Base-by-base conservation (phyloP, 2,329 filamentous ascomycete genomes). In the Colletotrichum karsti region DNA sequence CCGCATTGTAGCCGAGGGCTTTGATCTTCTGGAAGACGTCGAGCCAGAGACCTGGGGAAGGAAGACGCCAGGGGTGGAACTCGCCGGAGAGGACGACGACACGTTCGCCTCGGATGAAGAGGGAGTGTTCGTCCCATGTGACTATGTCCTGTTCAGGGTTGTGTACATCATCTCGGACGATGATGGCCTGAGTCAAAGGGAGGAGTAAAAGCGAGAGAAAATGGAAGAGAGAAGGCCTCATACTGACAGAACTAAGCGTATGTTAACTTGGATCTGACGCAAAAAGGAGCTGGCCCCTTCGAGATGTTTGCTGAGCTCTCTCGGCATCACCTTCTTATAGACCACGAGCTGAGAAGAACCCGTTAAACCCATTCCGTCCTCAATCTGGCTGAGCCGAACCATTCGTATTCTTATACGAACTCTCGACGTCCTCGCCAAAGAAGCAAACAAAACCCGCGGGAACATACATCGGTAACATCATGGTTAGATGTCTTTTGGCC, bases 21-120 rank as follows among this genome's bases (percentile, higher is more conserved):
- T 91, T 93, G 77, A 93, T 86, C 79, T 94, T 94, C 73, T 93
- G 89, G 69, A 93, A 89, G 7, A 93, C 77, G 73, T 94, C 92
- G 22, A 92, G 82, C 85, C 88, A 82, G 2, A 81, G 69, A 5
- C 72, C 74, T 0, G 79, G 78, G 0, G 77, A 77, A 1, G 79
- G 78, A 15, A 80, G 33, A 15, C 51, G 51, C 30, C 20, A 94
- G 0, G 91, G 91, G 75, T 94, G 92, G 5, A 94, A 85, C 75
- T 94, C 92, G 35, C 89, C 92, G 42, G 88, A 90, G 76, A 91
- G 93, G 48, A 94, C 83, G 74, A 93, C 88, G 57, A 92, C 81
- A 7, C 91, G 85, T 74, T 93, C 87, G 15, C 91, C 92, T 69
- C 87, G 83, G 68, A 94, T 85, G 0, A 91, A 92, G 70, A 92